Conservation (phyloP, 2,329 filamentous ascomycete genomes). For the Emergomyces orientalis region DNA sequence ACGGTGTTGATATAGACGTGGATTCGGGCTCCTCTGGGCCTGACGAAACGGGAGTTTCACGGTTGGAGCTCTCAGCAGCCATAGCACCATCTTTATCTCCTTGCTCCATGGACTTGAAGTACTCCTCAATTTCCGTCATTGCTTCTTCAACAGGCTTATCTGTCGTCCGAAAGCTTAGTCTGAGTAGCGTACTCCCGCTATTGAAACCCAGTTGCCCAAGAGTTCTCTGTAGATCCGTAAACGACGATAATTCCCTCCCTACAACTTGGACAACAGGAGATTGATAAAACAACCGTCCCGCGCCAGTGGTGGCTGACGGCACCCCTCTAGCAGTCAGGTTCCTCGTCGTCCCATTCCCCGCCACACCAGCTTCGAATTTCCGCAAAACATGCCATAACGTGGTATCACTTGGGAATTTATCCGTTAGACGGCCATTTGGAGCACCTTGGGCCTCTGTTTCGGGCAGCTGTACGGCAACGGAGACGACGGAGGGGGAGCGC, state of each 20-base stretch:
- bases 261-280: conserved; percentile 76
- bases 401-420: conserved; percentile 81
- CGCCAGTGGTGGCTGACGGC: conserved; percentile 49
- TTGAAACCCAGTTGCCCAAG: conserved; percentile 80
- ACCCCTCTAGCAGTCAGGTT: conserved; percentile 79
- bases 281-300: conserved; percentile 78
- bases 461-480: conserved; percentile 79
- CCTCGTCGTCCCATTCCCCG: conserved; percentile 50
- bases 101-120: conserved; percentile 50
- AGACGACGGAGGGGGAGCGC: conserved; percentile 74
- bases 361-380: conserved; percentile 72
- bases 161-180: conserved; percentile 66
- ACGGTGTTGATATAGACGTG: conserved; percentile 12
- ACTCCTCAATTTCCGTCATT: conserved; percentile 68
- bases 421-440: conserved; percentile 59
- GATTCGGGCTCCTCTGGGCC: conserved; percentile 12
- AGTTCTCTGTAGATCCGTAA: conserved; percentile 80
- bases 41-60: conserved; percentile 8
- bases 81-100: conserved; percentile 13
- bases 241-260: conserved; percentile 65
- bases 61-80: conserved; percentile 10
- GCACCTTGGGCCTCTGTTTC: conserved; percentile 56
- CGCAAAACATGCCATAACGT: conserved; percentile 83
- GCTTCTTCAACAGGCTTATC: conserved; percentile 74
- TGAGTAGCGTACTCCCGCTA: conserved; percentile 68